These are phyloP conservation scores for Pseudopediastrum boryanum DNA, from an alignment of 139 green algal genomes.

Conservation along the genomic window DNA sequence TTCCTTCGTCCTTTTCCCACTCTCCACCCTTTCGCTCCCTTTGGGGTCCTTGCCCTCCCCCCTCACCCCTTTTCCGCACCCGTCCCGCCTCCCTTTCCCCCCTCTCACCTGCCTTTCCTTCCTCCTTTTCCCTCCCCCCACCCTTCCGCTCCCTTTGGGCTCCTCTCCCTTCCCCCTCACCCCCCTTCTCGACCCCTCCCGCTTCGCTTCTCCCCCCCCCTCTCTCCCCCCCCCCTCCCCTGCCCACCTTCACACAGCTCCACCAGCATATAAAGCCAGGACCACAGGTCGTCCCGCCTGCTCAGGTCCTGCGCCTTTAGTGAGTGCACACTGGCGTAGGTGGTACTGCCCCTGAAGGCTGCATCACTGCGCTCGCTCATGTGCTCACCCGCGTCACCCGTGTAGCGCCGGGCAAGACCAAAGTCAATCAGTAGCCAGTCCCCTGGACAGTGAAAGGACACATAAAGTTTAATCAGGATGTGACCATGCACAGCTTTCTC, in stretches of 20 bases:
- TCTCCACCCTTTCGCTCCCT: no score
- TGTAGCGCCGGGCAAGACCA: constrained; percentile 69
- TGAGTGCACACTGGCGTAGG: constrained; percentile 79
- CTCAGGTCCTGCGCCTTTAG: constrained; percentile 67
- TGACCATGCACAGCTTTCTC: no score
- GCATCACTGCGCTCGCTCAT: constrained; percentile 58
- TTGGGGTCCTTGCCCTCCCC: no score
- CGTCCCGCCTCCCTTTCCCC: background rate
- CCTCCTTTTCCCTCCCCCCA: background rate
- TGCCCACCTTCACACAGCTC: constrained; percentile 67
- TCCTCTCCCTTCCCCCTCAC: background rate
- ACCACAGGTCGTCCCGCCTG: constrained; percentile 91
- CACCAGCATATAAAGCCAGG: constrained; percentile 86
- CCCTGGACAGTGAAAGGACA: constrained; percentile 5
- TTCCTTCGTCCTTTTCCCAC: no score
- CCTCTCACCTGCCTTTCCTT: background rate
- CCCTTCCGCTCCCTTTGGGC: background rate
- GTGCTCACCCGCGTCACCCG: constrained; percentile 51
- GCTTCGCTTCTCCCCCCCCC: background rate
- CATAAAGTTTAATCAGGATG: background rate
- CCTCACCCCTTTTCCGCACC: background rate
- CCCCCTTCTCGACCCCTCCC: no score
- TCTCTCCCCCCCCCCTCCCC: background rate
- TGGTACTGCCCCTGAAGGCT: constrained; percentile 79
- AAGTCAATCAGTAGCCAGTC: constrained; percentile 79